These are phyloP conservation scores for Thinopyrum obtusiflorum DNA, from an alignment of 202 grass and related monocot species.

Conservation along the genomic window DNA sequence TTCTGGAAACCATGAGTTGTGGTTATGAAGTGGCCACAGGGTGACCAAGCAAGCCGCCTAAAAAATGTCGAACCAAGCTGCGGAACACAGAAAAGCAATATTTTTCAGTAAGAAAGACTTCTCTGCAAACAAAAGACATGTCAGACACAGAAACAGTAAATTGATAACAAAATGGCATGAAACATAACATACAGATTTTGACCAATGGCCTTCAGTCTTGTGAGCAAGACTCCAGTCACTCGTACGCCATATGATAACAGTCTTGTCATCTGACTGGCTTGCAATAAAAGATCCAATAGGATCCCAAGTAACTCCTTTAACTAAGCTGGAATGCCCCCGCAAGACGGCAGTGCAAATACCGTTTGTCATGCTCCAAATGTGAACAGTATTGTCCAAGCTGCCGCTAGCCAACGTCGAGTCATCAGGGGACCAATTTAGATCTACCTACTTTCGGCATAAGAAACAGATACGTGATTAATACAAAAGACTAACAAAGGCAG, in stretches of 20 bases:
- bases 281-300: constrained; percentile 97
- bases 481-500: constrained; percentile 17
- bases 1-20: constrained; percentile 99
- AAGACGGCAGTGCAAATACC: constrained; percentile 93
- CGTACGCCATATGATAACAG: constrained; percentile 95
- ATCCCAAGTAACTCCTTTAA: constrained; percentile 99
- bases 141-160: neutral
- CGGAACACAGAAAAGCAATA: constrained; percentile 23
- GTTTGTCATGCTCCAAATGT: constrained; percentile 89
- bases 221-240: constrained; percentile 97
- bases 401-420: constrained; percentile 85
- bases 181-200: constrained; percentile 79
- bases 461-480: constrained; percentile 28
- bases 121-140: constrained; percentile 9
- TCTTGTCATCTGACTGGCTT: constrained; percentile 95
- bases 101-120: constrained; percentile 30
- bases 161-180: constrained; percentile 24
- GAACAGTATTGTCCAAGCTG: constrained; percentile 92
- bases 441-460: constrained; percentile 73
- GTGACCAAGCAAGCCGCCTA: constrained; percentile 88
- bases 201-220: constrained; percentile 93
- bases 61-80: constrained; percentile 99
- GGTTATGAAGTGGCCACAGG: constrained; percentile 97
- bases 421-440: constrained; percentile 99
- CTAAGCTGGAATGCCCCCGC: constrained; percentile 89